Conservation (phyloP, 495 filamentous ascomycete genomes). For the Cercophora newfieldiana region DNA sequence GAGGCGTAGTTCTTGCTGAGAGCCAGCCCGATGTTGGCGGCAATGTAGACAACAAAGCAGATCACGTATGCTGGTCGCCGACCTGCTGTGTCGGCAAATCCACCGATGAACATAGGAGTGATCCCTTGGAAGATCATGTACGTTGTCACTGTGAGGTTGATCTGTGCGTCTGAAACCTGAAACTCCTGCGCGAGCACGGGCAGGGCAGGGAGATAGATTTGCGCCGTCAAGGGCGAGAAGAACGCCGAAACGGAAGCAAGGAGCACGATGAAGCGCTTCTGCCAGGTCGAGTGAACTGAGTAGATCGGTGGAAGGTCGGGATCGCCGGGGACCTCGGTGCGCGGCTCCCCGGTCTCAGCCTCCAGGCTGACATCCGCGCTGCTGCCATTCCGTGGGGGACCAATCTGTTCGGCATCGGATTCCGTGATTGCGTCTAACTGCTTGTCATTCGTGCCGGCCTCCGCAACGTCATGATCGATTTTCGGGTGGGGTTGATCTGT, state of each 20-base stretch:
- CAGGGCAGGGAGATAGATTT: constrained; percentile 73
- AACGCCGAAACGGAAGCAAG: constrained; percentile 61
- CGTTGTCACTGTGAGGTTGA: constrained; percentile 65
- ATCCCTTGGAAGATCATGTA: constrained; percentile 62
- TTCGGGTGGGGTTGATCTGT: background rate
- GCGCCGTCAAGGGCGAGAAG: constrained; percentile 68
- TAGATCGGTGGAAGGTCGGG: constrained; percentile 37
- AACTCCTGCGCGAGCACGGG: constrained; percentile 54
- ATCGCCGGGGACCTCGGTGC: constrained; percentile 4
- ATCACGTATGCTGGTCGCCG: constrained; percentile 57
- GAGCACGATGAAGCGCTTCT: constrained; percentile 63
- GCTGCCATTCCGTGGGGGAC: background rate
- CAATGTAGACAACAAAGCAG: constrained; percentile 56
- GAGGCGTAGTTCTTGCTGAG: constrained; percentile 50
- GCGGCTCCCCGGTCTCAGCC: constrained; percentile 7
- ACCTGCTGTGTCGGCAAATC: constrained; percentile 55
- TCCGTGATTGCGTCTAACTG: background rate
- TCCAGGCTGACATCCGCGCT: background rate
- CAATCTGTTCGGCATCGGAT: background rate
- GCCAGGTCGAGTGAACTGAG: constrained; percentile 54
- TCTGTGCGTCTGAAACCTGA: constrained; percentile 50
- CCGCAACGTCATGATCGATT: background rate
- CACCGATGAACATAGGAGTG: constrained; percentile 57
- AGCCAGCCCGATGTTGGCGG: constrained; percentile 57
- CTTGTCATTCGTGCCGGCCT: background rate